A percentile compares a stretch with the other conserved stretches of the same genome.
Conservation (phyloP, 768 basidiomycete species). For the Lentinula edodes region DNA sequence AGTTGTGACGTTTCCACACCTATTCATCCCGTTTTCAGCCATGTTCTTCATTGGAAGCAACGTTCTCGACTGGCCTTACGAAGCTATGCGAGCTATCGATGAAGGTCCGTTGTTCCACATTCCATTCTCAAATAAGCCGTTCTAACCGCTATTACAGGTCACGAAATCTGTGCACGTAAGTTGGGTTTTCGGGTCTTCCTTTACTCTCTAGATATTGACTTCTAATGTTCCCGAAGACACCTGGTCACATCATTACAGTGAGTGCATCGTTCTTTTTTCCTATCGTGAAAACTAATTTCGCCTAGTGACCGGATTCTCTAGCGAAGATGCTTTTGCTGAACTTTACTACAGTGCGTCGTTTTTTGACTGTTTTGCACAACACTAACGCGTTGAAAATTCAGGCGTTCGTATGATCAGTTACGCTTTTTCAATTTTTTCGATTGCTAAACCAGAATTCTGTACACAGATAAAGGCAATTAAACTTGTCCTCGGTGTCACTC, state of each 20-base stretch:
- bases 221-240: conserved; percentile 26
- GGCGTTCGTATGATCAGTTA: neutral
- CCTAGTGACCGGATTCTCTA: conserved; percentile 54
- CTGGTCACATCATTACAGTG: conserved; percentile 59
- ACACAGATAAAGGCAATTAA: conserved; percentile 45
- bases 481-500: conserved; percentile 48
- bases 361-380: neutral
- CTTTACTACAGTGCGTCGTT: conserved; percentile 59
- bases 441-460: neutral
- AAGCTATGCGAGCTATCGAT: conserved; percentile 44
- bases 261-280: conserved; percentile 7
- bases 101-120: conserved; percentile 29
- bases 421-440: neutral
- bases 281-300: neutral
- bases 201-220: neutral
- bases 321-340: conserved; percentile 68
- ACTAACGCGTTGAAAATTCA: neutral
- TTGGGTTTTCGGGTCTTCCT: conserved; percentile 10
- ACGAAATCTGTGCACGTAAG: conserved; percentile 59
- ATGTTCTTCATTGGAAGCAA: conserved; percentile 64
- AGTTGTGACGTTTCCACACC: neutral
- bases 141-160: conserved; percentile 13
- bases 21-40: conserved; percentile 23
- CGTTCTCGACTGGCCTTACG: conserved; percentile 49
- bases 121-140: neutral